These are phyloP conservation scores for Crucihimalaya himalaica DNA, from an alignment of 345 rosid species.

Conservation along the genomic window DNA sequence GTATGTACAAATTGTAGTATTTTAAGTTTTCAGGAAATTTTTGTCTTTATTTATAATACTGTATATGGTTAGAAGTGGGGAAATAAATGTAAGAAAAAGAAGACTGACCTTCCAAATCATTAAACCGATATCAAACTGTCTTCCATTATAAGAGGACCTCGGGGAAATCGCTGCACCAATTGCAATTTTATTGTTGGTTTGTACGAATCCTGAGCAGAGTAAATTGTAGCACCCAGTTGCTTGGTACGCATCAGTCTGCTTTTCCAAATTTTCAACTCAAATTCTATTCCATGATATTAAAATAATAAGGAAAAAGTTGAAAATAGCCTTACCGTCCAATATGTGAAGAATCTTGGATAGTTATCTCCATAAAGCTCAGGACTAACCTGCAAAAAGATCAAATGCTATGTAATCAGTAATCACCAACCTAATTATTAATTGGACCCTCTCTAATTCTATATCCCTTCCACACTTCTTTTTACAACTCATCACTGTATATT, in stretches of 20 bases:
- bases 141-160: constrained; percentile 79
- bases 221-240: constrained; percentile 98
- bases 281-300: background rate
- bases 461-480: constrained; percentile 26
- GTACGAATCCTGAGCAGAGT: constrained; percentile 93
- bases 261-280: constrained; percentile 14
- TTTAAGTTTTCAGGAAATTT: constrained; percentile 9
- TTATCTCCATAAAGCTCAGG: constrained; percentile 94
- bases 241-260: constrained; percentile 94
- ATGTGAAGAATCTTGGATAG: constrained; percentile 94
- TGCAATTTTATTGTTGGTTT: constrained; percentile 86
- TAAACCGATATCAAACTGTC: constrained; percentile 85
- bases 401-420: constrained; percentile 32
- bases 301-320: background rate
- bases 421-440: constrained; percentile 28
- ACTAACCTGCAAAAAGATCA: constrained; percentile 68
- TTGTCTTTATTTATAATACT: background rate
- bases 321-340: constrained; percentile 71
- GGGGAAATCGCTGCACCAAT: constrained; percentile 98
- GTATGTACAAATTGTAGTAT: constrained; percentile 9
- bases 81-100: constrained; percentile 35
- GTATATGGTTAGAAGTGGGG: constrained; percentile 28
- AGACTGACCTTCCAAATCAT: constrained; percentile 93
- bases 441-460: constrained; percentile 23
- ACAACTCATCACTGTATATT: background rate